Percentiles rank a stretch among this genome's conserved stretches.
phyloP scores from a whole-genome alignment of 768 basidiomycete species.

The Tephrocybe sp. region DNA sequence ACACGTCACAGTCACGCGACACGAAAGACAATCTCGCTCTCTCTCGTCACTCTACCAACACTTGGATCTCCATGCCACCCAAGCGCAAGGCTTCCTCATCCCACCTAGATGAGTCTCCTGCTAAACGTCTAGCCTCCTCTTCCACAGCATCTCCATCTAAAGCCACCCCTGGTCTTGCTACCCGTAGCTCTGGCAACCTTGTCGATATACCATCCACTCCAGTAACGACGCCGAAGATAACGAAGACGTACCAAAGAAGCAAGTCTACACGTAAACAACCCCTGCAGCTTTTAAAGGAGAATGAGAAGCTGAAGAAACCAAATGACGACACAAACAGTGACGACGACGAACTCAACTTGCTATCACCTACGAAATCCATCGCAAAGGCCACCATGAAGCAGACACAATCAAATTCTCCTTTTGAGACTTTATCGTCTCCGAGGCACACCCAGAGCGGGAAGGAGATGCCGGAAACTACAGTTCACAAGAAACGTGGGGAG shows the following conservation, averaged over 20 bases:
- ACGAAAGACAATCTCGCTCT: neutral
- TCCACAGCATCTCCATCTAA: neutral
- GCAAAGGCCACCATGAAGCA: conserved; percentile 1
- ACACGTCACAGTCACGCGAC: conserved; percentile 19
- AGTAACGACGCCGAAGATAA: conserved; percentile 4
- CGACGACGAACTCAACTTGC: conserved; percentile 22
- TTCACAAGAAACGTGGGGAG: neutral
- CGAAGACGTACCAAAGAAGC: conserved; percentile 12
- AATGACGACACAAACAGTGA: conserved; percentile 12
- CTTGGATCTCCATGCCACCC: conserved; percentile 27
- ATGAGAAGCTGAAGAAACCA: neutral
- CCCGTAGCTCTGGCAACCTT: conserved; percentile 2
- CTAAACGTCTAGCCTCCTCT: conserved; percentile 32
- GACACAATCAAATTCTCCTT: neutral
- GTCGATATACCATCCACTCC: conserved; percentile 1
- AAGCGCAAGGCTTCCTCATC: conserved; percentile 42
- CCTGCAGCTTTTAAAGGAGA: conserved; percentile 7
- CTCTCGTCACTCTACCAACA: conserved; percentile 9
- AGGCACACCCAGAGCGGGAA: conserved; percentile 1
- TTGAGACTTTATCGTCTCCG: neutral
- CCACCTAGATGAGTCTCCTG: conserved; percentile 19
- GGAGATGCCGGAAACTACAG: neutral
- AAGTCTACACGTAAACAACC: neutral
- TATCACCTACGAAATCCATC: conserved; percentile 17
- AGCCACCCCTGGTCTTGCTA: neutral